phyloP scores from a whole-genome alignment of 1,284 basidiomycete species.

The Malassezia brasiliensis region DNA sequence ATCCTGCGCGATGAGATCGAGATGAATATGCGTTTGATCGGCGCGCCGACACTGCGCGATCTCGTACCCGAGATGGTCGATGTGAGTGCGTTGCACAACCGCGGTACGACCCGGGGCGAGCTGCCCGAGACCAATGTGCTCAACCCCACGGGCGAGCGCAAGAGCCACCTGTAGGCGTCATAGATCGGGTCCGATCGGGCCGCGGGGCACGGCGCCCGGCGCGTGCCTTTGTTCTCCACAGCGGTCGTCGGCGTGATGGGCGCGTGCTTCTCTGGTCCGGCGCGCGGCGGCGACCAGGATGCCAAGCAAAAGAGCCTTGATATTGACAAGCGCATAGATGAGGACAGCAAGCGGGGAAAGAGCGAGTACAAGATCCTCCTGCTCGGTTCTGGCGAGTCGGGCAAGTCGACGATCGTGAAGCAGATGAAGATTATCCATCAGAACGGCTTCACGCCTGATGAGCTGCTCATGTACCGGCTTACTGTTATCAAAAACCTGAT shows the following conservation, averaged over 20 bases:
- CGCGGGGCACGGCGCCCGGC: no score
- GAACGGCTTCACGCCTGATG: slow-evolving; percentile 73
- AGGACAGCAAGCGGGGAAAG: slow-evolving; percentile 59
- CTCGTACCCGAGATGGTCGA: slow-evolving; percentile 69
- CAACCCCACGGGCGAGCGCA: background rate
- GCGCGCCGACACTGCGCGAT: slow-evolving; percentile 62
- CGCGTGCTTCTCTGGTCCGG: slow-evolving; percentile 50
- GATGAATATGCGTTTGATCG: slow-evolving; percentile 67
- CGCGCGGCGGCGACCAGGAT: slow-evolving; percentile 54
- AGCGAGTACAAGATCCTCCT: slow-evolving; percentile 90
- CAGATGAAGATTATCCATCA: slow-evolving; percentile 99
- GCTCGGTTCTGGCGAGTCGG: slow-evolving; percentile 73
- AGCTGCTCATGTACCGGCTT: slow-evolving; percentile 67
- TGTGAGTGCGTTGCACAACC: slow-evolving; percentile 54
- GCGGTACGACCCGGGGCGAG: slow-evolving; percentile 26
- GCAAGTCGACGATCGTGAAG: slow-evolving; percentile 92
- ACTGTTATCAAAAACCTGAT: slow-evolving; percentile 55
- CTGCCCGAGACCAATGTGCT: slow-evolving; percentile 19
- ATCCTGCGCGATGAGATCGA: slow-evolving; percentile 71
- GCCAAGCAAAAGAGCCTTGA: slow-evolving; percentile 46
- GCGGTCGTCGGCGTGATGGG: slow-evolving; percentile 14
- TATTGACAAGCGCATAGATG: slow-evolving; percentile 55
- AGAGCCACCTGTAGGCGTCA: slow-evolving; percentile 6
- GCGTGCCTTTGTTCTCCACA: no score
- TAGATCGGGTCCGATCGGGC: background rate